Conservation (phyloP, 768 basidiomycete genomes). For the Amanita subjunquillea region DNA sequence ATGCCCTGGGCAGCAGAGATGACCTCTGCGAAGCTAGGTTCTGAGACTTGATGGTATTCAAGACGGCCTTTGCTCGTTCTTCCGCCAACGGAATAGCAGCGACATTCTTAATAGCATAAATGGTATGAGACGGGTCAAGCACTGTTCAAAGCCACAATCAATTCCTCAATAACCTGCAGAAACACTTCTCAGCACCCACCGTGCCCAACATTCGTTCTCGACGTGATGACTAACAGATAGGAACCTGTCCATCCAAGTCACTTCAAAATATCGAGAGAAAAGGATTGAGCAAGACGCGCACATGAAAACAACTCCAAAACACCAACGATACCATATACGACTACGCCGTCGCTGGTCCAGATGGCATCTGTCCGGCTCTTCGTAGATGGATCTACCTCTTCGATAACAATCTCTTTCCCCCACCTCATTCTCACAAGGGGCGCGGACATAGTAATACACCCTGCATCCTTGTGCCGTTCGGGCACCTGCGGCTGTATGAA, state of each 20-base stretch:
- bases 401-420: slow-evolving; percentile 52
- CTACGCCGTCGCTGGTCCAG: slow-evolving; percentile 39
- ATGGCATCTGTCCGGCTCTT: slow-evolving; percentile 15
- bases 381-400: slow-evolving; percentile 36
- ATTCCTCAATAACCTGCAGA: not conserved
- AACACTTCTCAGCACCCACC: slow-evolving; percentile 31
- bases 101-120: slow-evolving; percentile 63
- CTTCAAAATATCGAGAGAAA: slow-evolving; percentile 5
- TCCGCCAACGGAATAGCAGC: slow-evolving; percentile 63
- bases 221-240: slow-evolving; percentile 65
- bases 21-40: slow-evolving; percentile 33
- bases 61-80: slow-evolving; percentile 43
- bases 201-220: slow-evolving; percentile 51
- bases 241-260: slow-evolving; percentile 37
- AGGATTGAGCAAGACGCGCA: slow-evolving; percentile 19
- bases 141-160: slow-evolving; percentile 30
- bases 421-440: slow-evolving; percentile 41
- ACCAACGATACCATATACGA: slow-evolving; percentile 73
- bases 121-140: slow-evolving; percentile 45
- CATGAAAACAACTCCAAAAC: slow-evolving; percentile 64
- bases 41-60: slow-evolving; percentile 43
- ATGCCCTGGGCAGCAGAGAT: slow-evolving; percentile 30
- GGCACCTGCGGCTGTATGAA: slow-evolving; percentile 48
- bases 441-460: slow-evolving; percentile 8
- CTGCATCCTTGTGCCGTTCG: slow-evolving; percentile 5